Evolutionary conservation across 1,284 basidiomycete genomes (phyloP).

Genomic region (Fistulinella cinereoalba): DNA sequence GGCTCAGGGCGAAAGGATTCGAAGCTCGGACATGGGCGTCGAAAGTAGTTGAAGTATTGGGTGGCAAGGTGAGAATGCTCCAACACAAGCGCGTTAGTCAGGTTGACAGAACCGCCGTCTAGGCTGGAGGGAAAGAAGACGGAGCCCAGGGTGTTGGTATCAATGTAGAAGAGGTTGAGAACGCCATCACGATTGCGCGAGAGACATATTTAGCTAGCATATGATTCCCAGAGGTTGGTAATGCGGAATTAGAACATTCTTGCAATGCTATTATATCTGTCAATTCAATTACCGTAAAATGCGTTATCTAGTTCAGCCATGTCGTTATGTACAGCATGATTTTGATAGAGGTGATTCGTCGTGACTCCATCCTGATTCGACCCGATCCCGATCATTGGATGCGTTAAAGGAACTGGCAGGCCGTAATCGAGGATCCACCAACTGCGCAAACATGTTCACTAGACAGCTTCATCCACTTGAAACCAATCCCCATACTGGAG

Average conservation of each 20-base stretch:
- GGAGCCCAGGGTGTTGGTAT: conserved; percentile 83
- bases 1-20: conserved; percentile 59
- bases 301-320: no score
- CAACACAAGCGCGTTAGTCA: neutral
- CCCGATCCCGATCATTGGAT: neutral
- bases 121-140: conserved; percentile 94
- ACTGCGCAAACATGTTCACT: conserved; percentile 19
- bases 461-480: conserved; percentile 42
- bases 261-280: no score
- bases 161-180: conserved; percentile 61
- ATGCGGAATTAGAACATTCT: no score
- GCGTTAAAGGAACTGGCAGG: neutral
- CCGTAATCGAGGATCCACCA: neutral
- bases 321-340: no score
- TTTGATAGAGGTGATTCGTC: neutral
- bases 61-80: conserved; percentile 70
- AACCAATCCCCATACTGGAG: conserved; percentile 43
- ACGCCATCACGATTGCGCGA: conserved; percentile 65
- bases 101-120: conserved; percentile 15
- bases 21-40: conserved; percentile 84
- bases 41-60: conserved; percentile 73
- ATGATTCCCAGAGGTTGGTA: neutral
- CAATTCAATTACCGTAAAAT: no score
- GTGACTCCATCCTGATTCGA: conserved; percentile 5
- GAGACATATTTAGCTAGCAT: conserved; percentile 36